Evolutionary conservation across 768 basidiomycete genomes (phyloP).

Genomic region (Pholiota conissans): DNA sequence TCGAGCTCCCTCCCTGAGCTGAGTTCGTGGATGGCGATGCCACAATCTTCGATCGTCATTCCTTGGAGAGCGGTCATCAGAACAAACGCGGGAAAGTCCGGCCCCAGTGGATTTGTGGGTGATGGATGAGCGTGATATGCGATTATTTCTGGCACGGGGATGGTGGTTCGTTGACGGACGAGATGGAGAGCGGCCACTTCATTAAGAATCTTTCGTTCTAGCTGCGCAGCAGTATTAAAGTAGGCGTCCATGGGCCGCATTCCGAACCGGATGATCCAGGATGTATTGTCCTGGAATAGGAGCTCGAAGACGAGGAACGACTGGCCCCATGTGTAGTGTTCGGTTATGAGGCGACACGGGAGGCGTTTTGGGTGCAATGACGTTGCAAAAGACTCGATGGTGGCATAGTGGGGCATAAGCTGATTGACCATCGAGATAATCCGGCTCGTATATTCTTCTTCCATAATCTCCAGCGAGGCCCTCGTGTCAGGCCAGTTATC

Average conservation of each 20-base stretch:
- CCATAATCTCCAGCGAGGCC: constrained; percentile 34
- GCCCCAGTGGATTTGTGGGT: constrained; percentile 35
- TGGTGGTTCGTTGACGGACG: constrained; percentile 38
- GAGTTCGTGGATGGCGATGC: constrained; percentile 35
- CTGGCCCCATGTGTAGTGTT: constrained; percentile 42
- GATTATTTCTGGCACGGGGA: constrained; percentile 39
- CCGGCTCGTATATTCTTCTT: constrained; percentile 32
- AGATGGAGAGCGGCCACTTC: constrained; percentile 43
- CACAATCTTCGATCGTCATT: constrained; percentile 41
- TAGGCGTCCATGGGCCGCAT: constrained; percentile 40
- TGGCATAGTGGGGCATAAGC: constrained; percentile 29
- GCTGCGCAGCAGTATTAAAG: constrained; percentile 42
- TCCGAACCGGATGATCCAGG: constrained; percentile 43
- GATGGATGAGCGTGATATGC: constrained; percentile 35
- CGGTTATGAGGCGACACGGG: constrained; percentile 30
- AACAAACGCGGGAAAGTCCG: constrained; percentile 39
- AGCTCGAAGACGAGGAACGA: constrained; percentile 41
- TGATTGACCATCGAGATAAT: constrained; percentile 36
- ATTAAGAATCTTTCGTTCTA: constrained; percentile 43
- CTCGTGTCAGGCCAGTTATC: constrained; percentile 38
- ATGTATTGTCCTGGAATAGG: constrained; percentile 29
- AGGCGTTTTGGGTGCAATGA: constrained; percentile 31
- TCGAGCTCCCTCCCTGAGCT: constrained; percentile 19
- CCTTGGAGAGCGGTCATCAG: constrained; percentile 41
- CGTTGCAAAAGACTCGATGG: constrained; percentile 33